Evolutionary conservation across 148 eudicot species (phyloP).

Genomic region (Diospyros kaki): DNA sequence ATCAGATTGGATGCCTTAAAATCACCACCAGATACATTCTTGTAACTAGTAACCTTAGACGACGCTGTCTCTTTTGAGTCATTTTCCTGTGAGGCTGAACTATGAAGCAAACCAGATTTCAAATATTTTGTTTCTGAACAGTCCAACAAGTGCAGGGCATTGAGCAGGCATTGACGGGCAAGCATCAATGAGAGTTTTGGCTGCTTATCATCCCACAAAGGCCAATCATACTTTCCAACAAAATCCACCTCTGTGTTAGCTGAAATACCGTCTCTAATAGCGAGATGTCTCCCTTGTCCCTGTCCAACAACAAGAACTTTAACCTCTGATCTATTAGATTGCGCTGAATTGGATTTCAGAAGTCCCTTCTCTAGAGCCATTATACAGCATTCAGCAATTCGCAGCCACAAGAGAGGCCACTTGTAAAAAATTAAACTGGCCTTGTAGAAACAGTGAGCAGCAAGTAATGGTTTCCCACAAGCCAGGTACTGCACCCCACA

Average conservation of each 20-base stretch:
- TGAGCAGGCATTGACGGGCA: conserved; percentile 70
- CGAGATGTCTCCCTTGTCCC: conserved; percentile 88
- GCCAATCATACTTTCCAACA: conserved; percentile 28
- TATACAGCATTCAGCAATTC: conserved; percentile 89
- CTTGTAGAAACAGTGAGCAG: conserved; percentile 71
- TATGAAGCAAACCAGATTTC: conserved; percentile 29
- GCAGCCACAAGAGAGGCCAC: conserved; percentile 79
- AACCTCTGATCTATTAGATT: conserved; percentile 36
- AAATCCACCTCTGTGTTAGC: conserved; percentile 25
- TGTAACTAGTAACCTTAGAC: conserved; percentile 27
- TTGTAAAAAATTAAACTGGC: conserved; percentile 60
- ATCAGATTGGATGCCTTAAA: conserved; percentile 32
- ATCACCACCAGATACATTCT: conserved; percentile 36
- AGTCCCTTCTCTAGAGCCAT: conserved; percentile 69
- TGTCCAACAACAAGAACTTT: conserved; percentile 64
- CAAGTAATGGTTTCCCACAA: conserved; percentile 78
- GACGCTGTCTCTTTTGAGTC: conserved; percentile 32
- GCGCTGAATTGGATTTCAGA: conserved; percentile 22
- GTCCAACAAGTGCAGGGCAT: conserved; percentile 60
- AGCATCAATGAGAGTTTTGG: conserved; percentile 54
- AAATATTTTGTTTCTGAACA: conserved; percentile 31
- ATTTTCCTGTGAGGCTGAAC: conserved; percentile 32
- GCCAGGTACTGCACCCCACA: conserved; percentile 82
- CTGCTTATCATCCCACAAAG: conserved; percentile 30
- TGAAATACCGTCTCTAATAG: conserved; percentile 33